phyloP scores from a whole-genome alignment of 345 rosid genomes.

The Geranium brycei region DNA sequence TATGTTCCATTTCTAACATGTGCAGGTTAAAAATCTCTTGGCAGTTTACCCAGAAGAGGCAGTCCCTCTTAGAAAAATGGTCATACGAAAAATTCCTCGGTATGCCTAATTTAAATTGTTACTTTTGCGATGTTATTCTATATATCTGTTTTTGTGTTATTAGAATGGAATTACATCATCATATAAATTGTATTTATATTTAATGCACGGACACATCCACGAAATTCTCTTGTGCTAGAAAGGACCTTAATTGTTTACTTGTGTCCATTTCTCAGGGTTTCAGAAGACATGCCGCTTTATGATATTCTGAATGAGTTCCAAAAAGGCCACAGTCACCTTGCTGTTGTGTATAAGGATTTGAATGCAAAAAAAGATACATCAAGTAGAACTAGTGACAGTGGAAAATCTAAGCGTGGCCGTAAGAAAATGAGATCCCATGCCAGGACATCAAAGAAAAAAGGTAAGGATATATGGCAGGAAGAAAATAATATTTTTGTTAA shows the following conservation, averaged over 20 bases:
- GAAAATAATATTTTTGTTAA: no score
- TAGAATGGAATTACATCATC: neutral
- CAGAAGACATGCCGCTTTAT: slow-evolving; percentile 75
- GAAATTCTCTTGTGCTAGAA: neutral
- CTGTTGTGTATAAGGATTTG: slow-evolving; percentile 70
- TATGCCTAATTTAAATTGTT: slow-evolving; percentile 6
- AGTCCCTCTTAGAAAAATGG: slow-evolving; percentile 73
- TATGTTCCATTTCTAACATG: slow-evolving; percentile 5
- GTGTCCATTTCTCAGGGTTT: slow-evolving; percentile 38
- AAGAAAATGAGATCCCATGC: slow-evolving; percentile 35
- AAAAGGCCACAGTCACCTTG: slow-evolving; percentile 95
- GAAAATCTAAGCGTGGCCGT: slow-evolving; percentile 41
- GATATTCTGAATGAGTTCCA: slow-evolving; percentile 92
- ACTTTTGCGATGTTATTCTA: no score
- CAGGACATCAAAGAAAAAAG: slow-evolving; percentile 27
- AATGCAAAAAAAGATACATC: slow-evolving; percentile 26
- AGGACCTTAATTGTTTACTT: slow-evolving; percentile 7
- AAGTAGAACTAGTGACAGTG: slow-evolving; percentile 25
- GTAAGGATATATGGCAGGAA: slow-evolving; percentile 18
- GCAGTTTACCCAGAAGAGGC: slow-evolving; percentile 58
- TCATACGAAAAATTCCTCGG: slow-evolving; percentile 86
- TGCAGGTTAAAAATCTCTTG: slow-evolving; percentile 81
- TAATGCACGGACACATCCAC: neutral
- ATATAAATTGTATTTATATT: no score
- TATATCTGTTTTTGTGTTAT: no score